phyloP scores from a whole-genome alignment of 768 basidiomycete genomes.

The Termitomyces sp. region DNA sequence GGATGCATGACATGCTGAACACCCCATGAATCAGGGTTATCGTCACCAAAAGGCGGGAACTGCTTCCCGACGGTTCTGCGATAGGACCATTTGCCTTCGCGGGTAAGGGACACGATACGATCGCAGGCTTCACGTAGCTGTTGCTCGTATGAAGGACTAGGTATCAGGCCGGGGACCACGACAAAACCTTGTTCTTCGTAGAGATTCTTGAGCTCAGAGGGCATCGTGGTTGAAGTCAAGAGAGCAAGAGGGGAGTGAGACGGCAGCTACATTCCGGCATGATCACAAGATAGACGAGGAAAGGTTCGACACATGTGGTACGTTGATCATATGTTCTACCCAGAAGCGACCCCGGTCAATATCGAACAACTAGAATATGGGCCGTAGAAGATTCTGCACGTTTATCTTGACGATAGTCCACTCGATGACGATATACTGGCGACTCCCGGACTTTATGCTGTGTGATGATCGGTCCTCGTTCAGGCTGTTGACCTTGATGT shows the following conservation, averaged over 20 bases:
- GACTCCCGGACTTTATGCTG: not conserved
- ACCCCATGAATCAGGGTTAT: slow-evolving; percentile 69
- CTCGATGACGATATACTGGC: not conserved
- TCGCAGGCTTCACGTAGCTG: slow-evolving; percentile 46
- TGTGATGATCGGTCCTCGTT: not conserved
- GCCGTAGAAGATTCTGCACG: not conserved
- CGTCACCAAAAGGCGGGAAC: slow-evolving; percentile 65
- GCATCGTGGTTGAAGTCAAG: slow-evolving; percentile 9
- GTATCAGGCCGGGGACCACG: slow-evolving; percentile 51
- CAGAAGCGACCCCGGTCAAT: not conserved
- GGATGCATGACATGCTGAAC: slow-evolving; percentile 84
- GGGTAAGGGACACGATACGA: slow-evolving; percentile 44
- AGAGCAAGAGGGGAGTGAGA: not conserved
- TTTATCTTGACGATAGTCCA: not conserved
- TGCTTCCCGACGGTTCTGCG: slow-evolving; percentile 72
- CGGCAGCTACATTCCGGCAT: not conserved
- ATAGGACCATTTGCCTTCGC: slow-evolving; percentile 57
- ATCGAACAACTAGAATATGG: not conserved
- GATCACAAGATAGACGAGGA: not conserved
- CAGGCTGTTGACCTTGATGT: not conserved
- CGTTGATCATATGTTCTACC: not conserved
- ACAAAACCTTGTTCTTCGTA: slow-evolving; percentile 68
- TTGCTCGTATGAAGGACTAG: slow-evolving; percentile 24
- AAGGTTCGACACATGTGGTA: not conserved
- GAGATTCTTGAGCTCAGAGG: slow-evolving; percentile 29